Percentiles rank a stretch among this genome's conserved stretches.
Conservation (phyloP, 352 stramenopile species). For the Phytopythium cucurbitacearum region DNA sequence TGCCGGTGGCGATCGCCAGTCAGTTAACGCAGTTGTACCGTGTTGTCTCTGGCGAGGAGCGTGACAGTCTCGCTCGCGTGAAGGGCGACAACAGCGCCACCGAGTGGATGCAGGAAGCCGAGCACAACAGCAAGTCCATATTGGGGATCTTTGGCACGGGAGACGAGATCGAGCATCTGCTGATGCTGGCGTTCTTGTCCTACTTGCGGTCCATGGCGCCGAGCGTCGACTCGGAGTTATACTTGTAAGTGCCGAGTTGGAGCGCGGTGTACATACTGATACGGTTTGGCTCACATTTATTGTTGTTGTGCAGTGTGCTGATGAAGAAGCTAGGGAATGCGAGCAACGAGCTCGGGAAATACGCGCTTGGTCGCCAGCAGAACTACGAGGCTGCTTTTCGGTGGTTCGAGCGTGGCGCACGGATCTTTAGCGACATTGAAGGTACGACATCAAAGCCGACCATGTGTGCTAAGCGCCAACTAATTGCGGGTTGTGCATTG, state of each 20-base stretch:
- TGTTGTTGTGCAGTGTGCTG: constrained; percentile 39
- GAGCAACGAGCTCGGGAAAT: constrained; percentile 81
- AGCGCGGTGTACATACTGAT: constrained; percentile 1
- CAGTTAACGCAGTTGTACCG: constrained; percentile 33
- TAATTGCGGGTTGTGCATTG: background rate
- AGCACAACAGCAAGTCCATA: background rate
- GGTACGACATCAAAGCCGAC: constrained; percentile 15
- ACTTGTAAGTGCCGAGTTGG: constrained; percentile 55
- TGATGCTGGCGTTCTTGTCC: constrained; percentile 54
- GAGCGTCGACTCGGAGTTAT: constrained; percentile 66
- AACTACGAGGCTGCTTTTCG: constrained; percentile 53
- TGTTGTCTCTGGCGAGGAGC: constrained; percentile 42
- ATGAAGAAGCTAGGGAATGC: constrained; percentile 89
- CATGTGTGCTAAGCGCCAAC: background rate
- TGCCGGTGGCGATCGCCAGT: constrained; percentile 11
- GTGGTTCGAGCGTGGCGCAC: constrained; percentile 79
- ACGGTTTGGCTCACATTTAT: background rate
- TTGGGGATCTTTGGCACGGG: background rate
- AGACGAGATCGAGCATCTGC: constrained; percentile 20
- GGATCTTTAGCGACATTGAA: constrained; percentile 82
- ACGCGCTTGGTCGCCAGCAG: constrained; percentile 37
- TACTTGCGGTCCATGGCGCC: constrained; percentile 65
- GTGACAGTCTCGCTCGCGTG: constrained; percentile 16
- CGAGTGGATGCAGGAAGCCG: constrained; percentile 4
- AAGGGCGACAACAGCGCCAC: constrained; percentile 3